Evolutionary conservation across 2,329 filamentous ascomycete species (phyloP), one percentile per base, ranked within the genome.

Genomic region (Macroventuria anomochaeta): DNA sequence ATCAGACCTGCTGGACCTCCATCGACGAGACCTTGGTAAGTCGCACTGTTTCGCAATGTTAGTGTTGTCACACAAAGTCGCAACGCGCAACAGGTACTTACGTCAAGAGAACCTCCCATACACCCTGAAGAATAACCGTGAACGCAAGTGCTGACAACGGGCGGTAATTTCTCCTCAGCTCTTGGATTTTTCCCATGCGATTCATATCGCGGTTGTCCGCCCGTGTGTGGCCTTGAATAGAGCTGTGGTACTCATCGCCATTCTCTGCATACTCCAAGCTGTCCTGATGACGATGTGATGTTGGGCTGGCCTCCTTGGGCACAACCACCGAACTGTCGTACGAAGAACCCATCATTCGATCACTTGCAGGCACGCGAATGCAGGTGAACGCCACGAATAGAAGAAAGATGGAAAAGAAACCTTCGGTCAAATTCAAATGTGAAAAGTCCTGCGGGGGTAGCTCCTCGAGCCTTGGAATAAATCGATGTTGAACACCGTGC

Each of bases 61-160:
- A 64, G 50, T 37, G 8, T 17, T 40, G 53, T 37, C 28, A 46
- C 33, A 37, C 15, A 36, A 20, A 7, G 40, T 29, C 18, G 41
- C 29, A 21, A 33, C 8, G 21, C 17, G 42, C 37, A 10, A 28
- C 38, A 58, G 11, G n/a, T 38, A 56, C 64, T 50, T 49, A 66
- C 62, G 68, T 70, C 58, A 73, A 55, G 7, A 73, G 61, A 17
- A 70, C 68, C 31, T 72, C 70, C 70, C 70, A 72, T 20, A 67
- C 70, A 40, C 67, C 68, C 41, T 70, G 68, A 5, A 73, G 57
- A 26, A 72, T 71, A 23, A 73, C 64, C 0, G 67, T 70, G 40
- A 73, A 73, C 1, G 67, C 70, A 17, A 72, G 55, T 15, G 67
- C 67, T 13, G 68, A 71, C 18, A 72, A 44, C 2, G 68, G 67